A percentile compares a stretch with the other conserved stretches of the same genome.
phyloP scores from a whole-genome alignment of 441 rosid genomes.

The Corymbia calophylla region DNA sequence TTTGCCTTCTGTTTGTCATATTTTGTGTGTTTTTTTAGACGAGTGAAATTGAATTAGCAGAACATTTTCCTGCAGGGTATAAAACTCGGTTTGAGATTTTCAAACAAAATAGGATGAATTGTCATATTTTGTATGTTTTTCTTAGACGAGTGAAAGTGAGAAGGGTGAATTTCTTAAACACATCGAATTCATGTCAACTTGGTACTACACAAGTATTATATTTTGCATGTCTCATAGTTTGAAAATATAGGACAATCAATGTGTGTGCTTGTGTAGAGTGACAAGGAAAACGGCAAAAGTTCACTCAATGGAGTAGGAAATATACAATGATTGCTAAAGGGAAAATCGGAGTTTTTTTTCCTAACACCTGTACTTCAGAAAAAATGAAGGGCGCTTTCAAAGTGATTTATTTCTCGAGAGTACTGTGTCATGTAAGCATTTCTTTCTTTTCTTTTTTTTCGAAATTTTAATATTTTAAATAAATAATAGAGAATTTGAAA shows the following conservation, averaged over 20 bases:
- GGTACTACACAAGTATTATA: neutral
- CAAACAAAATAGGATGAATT: no score
- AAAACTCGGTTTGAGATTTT: neutral
- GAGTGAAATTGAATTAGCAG: no score
- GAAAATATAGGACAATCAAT: neutral
- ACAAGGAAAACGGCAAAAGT: neutral
- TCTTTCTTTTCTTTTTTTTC: neutral
- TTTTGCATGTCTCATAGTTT: neutral
- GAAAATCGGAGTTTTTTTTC: neutral
- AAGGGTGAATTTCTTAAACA: no score
- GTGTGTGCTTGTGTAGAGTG: neutral
- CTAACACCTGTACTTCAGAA: neutral
- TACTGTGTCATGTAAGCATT: neutral
- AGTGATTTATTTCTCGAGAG: neutral
- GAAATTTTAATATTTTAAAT: neutral
- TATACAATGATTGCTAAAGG: neutral
- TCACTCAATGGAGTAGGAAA: neutral
- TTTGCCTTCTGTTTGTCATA: neutral
- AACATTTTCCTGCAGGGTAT: no score
- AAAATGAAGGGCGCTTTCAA: neutral
- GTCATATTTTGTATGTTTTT: no score
- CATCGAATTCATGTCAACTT: neutral
- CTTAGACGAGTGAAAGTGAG: no score
- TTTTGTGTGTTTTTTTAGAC: neutral
- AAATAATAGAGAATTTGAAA: neutral